Evolutionary conservation across 2,329 filamentous ascomycete genomes (phyloP).

Genomic region (Arthroderma sp.): DNA sequence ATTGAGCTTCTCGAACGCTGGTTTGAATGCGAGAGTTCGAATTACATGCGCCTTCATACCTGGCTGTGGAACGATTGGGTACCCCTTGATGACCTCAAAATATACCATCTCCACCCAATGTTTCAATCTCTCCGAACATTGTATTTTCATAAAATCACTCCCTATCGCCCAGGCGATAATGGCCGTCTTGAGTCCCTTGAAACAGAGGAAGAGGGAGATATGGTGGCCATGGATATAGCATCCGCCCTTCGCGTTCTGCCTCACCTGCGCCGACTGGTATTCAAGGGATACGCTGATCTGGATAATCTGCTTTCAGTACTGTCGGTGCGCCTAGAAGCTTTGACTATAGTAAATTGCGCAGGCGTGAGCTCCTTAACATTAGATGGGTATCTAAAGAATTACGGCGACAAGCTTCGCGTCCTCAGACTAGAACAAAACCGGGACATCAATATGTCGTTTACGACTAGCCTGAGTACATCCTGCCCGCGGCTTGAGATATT

Average conservation of each 20-base stretch:
- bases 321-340: conserved; percentile 49
- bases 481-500: conserved; percentile 62
- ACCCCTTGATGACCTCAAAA: conserved; percentile 33
- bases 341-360: conserved; percentile 70
- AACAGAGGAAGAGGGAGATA: conserved; percentile 12
- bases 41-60: conserved; percentile 32
- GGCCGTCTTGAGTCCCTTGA: conserved; percentile 4
- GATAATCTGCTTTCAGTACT: conserved; percentile 54
- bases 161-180: background rate
- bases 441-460: conserved; percentile 61
- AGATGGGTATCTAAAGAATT: conserved; percentile 49
- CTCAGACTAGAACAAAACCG: conserved; percentile 68
- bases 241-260: conserved; percentile 46
- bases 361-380: conserved; percentile 57
- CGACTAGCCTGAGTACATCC: conserved; percentile 48
- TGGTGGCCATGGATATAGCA: conserved; percentile 14
- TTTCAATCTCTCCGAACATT: conserved; percentile 36
- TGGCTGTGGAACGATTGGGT: conserved; percentile 47
- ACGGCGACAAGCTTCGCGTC: conserved; percentile 53
- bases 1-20: conserved; percentile 25
- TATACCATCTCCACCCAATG: conserved; percentile 41
- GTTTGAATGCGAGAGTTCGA: conserved; percentile 49
- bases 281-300: conserved; percentile 62
- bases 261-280: conserved; percentile 51
- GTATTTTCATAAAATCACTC: conserved; percentile 23